Base-by-base conservation (phyloP, 345 rosid genomes). In the Crucihimalaya himalaica region DNA sequence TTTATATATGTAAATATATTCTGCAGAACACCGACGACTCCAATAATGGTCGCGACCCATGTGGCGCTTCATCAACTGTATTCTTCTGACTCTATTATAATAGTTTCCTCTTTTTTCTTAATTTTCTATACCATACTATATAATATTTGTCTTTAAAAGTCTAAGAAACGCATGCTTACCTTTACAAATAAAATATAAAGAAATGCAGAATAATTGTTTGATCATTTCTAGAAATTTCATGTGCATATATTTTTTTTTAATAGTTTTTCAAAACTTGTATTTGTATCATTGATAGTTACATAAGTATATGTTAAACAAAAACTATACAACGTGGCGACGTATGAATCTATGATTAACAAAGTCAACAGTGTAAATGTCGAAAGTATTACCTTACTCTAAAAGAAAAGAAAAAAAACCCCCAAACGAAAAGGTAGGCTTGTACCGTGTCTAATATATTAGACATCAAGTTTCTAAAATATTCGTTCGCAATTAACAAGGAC, bases 1-100 rank as follows among this genome's bases (percentile, higher is more conserved):
- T 52, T 37, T 51, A 14, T 60, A 27, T 15, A 67, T 8, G 8
- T 25, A 4, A 65, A 46, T 48, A 46, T 48, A 67, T 67, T 67
- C 18, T 31, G 64, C 40, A 45, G 21, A 43, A 62, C 58, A 69
- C 75, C 51, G 45, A 63, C 70, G 65, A 68, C 63, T 46, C 35
- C 51, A 68, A 62, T 62, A 69, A 55, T 69, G 65, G 51, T 37
- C 68, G 60, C 40, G 43, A 61, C 57, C 70, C 74, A 75, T 68
- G 70, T 75, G 74, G 70, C 32, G 69, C 25, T 46, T 43, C 70
- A 61, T 68, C 69, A 67, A 53, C 59, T 68, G 50, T 74, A 35
- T 25, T 47, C 2, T 55, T 56, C 7, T 7, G 31, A 42, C 45
- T 37, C 29, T 5, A 19, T 65, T 18, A 66, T 32, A 14, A 4